These are phyloP conservation scores for Populus hybrid DNA, from an alignment of 441 rosid species.

Conservation along the genomic window DNA sequence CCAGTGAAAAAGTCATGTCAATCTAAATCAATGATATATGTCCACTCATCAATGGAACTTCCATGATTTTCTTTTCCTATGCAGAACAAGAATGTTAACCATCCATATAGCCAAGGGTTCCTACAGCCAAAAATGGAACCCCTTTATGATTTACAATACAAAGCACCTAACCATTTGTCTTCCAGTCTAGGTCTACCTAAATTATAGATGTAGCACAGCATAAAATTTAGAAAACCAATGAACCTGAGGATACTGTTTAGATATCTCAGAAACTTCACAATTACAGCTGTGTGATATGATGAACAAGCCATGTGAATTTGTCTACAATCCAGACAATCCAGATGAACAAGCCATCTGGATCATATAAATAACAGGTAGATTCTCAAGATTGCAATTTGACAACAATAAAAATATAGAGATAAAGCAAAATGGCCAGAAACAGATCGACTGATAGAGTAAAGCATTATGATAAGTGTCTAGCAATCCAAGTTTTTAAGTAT, in stretches of 20 bases:
- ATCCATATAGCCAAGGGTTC: not conserved
- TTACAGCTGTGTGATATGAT: not conserved
- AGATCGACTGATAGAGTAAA: too few species aligned
- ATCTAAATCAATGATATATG: not conserved
- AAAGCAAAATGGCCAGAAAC: too few species aligned
- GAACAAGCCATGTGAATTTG: not conserved
- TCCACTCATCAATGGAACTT: not conserved
- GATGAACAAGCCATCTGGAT: too few species aligned
- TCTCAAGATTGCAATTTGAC: not conserved
- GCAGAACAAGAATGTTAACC: not conserved
- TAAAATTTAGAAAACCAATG: not conserved
- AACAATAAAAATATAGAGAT: too few species aligned
- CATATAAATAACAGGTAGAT: not conserved
- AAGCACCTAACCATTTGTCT: not conserved
- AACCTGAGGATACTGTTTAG: too few species aligned
- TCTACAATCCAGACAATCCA: not conserved
- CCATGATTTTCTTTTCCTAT: not conserved
- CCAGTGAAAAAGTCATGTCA: not conserved
- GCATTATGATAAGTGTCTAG: too few species aligned
- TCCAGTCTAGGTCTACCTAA: slow-evolving; percentile 2
- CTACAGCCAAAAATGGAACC: not conserved
- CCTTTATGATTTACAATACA: not conserved
- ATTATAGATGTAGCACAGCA: not conserved
- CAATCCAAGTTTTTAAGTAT: too few species aligned
- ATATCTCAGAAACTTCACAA: not conserved